Evolutionary conservation across 2,329 filamentous ascomycete species (phyloP), one percentile per base, ranked within the genome.

Genomic region (Fusarium gaditjirri): DNA sequence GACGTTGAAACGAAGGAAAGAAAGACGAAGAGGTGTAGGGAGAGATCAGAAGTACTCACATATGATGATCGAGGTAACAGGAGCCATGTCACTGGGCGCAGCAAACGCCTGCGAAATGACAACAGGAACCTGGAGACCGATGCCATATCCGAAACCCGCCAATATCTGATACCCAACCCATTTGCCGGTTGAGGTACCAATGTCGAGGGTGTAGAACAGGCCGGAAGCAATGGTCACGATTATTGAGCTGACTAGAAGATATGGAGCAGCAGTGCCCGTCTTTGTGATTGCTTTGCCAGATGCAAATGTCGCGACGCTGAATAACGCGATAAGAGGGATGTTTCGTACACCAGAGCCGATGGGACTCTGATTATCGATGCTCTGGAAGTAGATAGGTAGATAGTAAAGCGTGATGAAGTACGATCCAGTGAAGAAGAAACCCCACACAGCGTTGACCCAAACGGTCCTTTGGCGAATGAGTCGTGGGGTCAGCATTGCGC

Each of bases 1-100:
- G 4, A 11, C 3, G 16, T 1, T 0, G 5, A 33, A 4, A 1
- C 0, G 9, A 21, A 21, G 9, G 9, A 12, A 21, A 21, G 4
- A 17, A 35, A 11, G 8, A 19, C 2, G 31, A 25, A 11, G n/a
- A 50, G 2, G 10, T 14, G 16, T 3, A 10, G 8, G 0, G 1
- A 23, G 6, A 8, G 6, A 39, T 12, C 4, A 8, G 10, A 36
- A 12, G 19, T 6, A 27, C 33, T 39, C 3, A 53, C 49, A 53
- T 9, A 53, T 53, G 4, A 53, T 53, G 23, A 39, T 53, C 3
- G 49, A 53, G n/a, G 49, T 53, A 5, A 53, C 33, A 3, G 49
- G 49, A 17, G 49, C 49, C 31, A 53, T 53, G 23, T 53, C 49
- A 10, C 23, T 12, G 7, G 49, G 49, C 16, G 33, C 19, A 29